phyloP scores from a whole-genome alignment of 2,329 filamentous ascomycete species.

The Apiospora phragmitis region DNA sequence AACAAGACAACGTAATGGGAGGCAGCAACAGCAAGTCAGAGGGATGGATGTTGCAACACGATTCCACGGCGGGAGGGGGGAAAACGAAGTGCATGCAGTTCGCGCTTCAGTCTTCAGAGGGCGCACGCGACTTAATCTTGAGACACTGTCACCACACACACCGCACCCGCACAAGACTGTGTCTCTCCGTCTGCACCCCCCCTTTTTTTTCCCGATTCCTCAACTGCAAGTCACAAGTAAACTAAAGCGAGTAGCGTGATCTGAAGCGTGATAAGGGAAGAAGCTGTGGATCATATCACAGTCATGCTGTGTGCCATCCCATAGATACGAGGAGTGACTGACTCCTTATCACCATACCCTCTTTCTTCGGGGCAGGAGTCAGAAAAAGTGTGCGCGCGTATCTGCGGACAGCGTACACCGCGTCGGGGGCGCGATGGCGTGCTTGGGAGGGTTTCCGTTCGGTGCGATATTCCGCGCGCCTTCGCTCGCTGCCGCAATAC shows the following conservation, averaged over 20 bases:
- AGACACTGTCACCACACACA: slow-evolving; percentile 5
- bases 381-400: background rate
- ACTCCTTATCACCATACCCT: background rate
- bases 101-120: background rate
- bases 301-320: background rate
- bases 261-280: background rate
- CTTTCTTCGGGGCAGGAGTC: background rate
- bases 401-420: background rate
- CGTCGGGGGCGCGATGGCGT: background rate
- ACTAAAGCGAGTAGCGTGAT: background rate
- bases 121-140: background rate
- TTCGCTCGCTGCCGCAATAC: background rate
- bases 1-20: background rate
- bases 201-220: background rate
- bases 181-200: background rate
- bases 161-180: background rate
- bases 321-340: background rate
- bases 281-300: background rate
- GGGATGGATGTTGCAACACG: background rate
- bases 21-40: background rate
- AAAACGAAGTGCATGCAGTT: background rate
- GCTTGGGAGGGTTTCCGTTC: background rate
- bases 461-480: background rate
- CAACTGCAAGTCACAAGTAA: background rate
- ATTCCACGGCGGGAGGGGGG: background rate